Percentiles rank a stretch among this genome's conserved stretches.
These are phyloP conservation scores for Daedaleopsis sinensis DNA, from an alignment of 768 basidiomycete genomes.

Conservation along the genomic window DNA sequence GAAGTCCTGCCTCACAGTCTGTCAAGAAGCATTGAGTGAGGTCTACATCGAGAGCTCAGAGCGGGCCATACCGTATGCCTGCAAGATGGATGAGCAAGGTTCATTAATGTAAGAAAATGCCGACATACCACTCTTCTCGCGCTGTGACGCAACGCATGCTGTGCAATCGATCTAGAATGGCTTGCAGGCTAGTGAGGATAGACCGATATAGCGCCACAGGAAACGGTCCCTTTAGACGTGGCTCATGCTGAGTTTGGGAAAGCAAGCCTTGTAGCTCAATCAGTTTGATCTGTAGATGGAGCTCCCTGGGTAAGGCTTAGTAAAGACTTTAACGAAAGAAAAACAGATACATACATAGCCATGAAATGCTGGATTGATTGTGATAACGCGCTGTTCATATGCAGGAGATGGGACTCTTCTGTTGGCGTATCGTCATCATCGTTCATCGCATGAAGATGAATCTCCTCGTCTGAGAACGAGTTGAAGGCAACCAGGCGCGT, in stretches of 20 bases:
- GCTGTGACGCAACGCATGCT: conserved; percentile 98
- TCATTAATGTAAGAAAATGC: conserved; percentile 10
- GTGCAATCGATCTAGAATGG: conserved; percentile 86
- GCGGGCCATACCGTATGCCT: conserved; percentile 66
- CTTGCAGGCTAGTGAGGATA: conserved; percentile 80
- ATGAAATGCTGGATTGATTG: conserved; percentile 85
- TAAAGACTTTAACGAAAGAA: not conserved
- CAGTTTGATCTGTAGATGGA: conserved; percentile 90
- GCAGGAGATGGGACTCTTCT: conserved; percentile 37
- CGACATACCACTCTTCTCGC: conserved; percentile 84
- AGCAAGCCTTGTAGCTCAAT: conserved; percentile 86
- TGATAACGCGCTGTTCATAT: conserved; percentile 47
- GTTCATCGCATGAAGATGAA: conserved; percentile 7
- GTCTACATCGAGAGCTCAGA: not conserved
- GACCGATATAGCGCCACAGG: conserved; percentile 84
- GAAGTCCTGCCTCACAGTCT: conserved; percentile 86
- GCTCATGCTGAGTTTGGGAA: conserved; percentile 89
- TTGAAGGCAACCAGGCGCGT: conserved; percentile 89
- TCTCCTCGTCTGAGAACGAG: conserved; percentile 60
- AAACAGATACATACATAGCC: conserved; percentile 65
- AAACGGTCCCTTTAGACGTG: conserved; percentile 94
- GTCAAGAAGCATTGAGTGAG: not conserved
- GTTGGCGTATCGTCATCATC: conserved; percentile 30
- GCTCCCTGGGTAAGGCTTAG: conserved; percentile 62
- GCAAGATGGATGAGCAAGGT: conserved; percentile 8